phyloP scores from a whole-genome alignment of 495 filamentous ascomycete species.

The Apodospora peruviana region DNA sequence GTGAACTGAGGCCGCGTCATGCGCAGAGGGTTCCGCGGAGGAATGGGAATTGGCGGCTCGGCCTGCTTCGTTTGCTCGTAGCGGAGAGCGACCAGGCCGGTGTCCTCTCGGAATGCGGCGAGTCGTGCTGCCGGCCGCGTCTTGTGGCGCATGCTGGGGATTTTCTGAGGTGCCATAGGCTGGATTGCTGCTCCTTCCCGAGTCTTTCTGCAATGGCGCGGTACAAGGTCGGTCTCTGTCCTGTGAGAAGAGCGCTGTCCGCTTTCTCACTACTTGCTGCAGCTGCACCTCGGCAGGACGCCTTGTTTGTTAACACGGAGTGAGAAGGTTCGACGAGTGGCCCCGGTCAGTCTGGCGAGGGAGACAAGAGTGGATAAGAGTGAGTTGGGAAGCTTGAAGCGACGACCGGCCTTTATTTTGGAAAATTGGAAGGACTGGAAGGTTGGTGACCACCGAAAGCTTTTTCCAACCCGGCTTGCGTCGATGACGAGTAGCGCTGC shows the following conservation, averaged over 20 bases:
- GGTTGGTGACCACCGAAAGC: no score
- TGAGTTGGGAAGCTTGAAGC: no score
- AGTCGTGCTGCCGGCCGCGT: slow-evolving; percentile 24
- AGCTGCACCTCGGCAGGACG: no score
- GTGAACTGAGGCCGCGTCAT: slow-evolving; percentile 22
- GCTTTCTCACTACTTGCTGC: background rate
- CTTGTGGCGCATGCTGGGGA: slow-evolving; percentile 29
- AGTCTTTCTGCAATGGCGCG: background rate
- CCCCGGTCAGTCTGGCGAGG: no score
- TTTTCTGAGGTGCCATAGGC: slow-evolving; percentile 28
- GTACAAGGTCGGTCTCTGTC: background rate
- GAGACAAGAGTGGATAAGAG: no score
- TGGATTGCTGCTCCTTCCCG: background rate
- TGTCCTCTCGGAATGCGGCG: slow-evolving; percentile 41
- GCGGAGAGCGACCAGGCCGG: slow-evolving; percentile 44
- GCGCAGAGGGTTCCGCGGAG: slow-evolving; percentile 32
- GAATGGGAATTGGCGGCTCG: slow-evolving; percentile 51
- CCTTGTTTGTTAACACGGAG: no score
- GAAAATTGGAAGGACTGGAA: no score
- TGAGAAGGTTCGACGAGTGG: no score
- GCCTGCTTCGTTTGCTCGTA: slow-evolving; percentile 52
- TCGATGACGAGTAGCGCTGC: no score
- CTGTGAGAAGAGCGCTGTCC: background rate
- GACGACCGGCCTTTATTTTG: no score
- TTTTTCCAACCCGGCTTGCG: no score